Conservation (phyloP, 345 rosid species). For the Bretschneidera sinensis region DNA sequence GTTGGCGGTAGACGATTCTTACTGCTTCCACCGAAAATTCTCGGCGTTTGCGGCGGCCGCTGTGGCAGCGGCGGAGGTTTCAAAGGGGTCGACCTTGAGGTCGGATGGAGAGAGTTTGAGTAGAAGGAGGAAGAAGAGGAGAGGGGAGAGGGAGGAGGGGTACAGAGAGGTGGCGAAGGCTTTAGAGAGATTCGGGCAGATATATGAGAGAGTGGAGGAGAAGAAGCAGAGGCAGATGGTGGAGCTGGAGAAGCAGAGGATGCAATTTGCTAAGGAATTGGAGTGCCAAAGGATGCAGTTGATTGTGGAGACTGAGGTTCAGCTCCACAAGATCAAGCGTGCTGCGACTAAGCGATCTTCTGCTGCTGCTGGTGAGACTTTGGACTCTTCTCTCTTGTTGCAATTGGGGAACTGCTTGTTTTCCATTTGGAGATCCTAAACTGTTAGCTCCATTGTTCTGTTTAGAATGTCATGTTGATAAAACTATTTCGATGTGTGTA, state of each 20-base stretch:
- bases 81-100: conserved; percentile 27
- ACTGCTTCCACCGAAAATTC: conserved; percentile 60
- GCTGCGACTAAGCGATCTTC: conserved; percentile 19
- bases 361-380: background rate
- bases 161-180: conserved; percentile 55
- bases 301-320: conserved; percentile 91
- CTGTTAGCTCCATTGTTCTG: background rate
- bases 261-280: conserved; percentile 90
- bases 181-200: conserved; percentile 88
- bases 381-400: background rate
- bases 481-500: background rate
- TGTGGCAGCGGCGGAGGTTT: conserved; percentile 37
- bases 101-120: conserved; percentile 12
- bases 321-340: conserved; percentile 79
- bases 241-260: conserved; percentile 97
- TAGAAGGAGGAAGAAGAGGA: conserved; percentile 36
- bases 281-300: conserved; percentile 95
- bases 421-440: background rate
- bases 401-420: background rate
- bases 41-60: conserved; percentile 92
- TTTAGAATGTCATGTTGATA: background rate
- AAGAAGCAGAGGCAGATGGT: conserved; percentile 91
- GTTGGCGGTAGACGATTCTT: conserved; percentile 25
- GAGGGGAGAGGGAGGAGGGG: too few relatives aligned
- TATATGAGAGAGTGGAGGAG: conserved; percentile 79